Evolutionary conservation across 306 rosid species (phyloP), one percentile per base, ranked within the genome.

Genomic region (Vigna radiata): DNA sequence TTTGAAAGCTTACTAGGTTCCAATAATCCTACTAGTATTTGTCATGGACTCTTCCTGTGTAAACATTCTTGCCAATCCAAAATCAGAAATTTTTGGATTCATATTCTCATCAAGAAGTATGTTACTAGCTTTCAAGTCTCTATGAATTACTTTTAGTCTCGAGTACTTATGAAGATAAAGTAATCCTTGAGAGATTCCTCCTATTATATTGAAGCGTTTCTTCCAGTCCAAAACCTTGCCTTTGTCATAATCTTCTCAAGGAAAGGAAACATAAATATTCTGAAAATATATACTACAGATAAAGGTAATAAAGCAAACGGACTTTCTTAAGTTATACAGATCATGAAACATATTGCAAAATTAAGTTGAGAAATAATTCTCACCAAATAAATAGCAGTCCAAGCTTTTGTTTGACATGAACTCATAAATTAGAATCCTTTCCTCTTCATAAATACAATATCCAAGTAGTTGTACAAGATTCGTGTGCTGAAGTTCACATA

Each of bases 401-500:
- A 83, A 73, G 17, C 61, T 78, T 78, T 60, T 77, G 15, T 82
- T 82, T 27, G 85, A 66, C 76, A 75, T 66, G 46, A 55, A 77
- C 36, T 82, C 76, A 2, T 83, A 83, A 8, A 83, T 36, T 9
- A 83, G 9, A 44, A 83, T 75, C 33, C 71, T 79, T 0, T 83
- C 83, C 0, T 83, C 70, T 6, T 41, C 44, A 62, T 78, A 31
- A 61, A 79, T 69, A 78, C 86, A 79, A 2, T 71, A 71, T 36
- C 86, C 82, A 2, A 77, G 25, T 11, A 80, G 69, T 25, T 58
- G 64, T 13, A 58, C 64, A 58, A 58, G 64, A 25, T 58, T 23
- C 64, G 2, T 58, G 0, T 25, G 64, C 4, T 58, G 64, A 58
- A 58, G 64, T 25, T 58, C 64, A 58, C 64, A 4, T 23, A 55